phyloP scores from a whole-genome alignment of 164 flowering plant species.

The Macadamia tetraphylla region DNA sequence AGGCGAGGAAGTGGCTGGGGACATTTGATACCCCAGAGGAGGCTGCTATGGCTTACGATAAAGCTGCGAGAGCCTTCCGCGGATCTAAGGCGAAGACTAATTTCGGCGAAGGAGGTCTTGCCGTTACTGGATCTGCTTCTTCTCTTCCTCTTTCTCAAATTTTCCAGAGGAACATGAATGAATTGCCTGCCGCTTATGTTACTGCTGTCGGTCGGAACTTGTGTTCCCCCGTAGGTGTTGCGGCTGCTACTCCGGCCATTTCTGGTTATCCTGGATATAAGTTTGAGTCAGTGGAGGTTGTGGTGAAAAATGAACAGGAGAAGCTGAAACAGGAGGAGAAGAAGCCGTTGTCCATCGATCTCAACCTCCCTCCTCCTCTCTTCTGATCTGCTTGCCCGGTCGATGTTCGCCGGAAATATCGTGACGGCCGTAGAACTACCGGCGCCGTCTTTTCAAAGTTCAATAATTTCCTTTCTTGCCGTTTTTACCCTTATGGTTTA shows the following conservation, averaged over 20 bases:
- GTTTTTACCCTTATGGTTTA: neutral
- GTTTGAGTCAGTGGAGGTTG: constrained; percentile 29
- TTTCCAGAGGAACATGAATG: constrained; percentile 10
- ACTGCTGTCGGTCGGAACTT: constrained; percentile 12
- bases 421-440: neutral
- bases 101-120: constrained; percentile 23
- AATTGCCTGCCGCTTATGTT: constrained; percentile 7
- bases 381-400: constrained; percentile 21
- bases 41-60: constrained; percentile 48
- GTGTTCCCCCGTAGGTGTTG: neutral
- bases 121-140: neutral
- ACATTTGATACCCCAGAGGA: constrained; percentile 50
- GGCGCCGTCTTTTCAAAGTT: neutral
- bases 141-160: neutral
- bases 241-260: constrained; percentile 9
- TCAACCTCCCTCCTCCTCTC: constrained; percentile 47
- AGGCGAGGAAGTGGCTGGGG: constrained; percentile 51
- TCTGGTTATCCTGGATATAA: constrained; percentile 31
- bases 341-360: constrained; percentile 47
- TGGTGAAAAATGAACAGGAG: constrained; percentile 23
- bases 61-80: constrained; percentile 39
- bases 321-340: constrained; percentile 22
- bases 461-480: neutral
- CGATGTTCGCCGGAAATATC: neutral
- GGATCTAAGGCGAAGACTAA: constrained; percentile 57